Evolutionary conservation across 2,329 filamentous ascomycete genomes (phyloP).

Genomic region (Aspergillus fumigatiaffinis): DNA sequence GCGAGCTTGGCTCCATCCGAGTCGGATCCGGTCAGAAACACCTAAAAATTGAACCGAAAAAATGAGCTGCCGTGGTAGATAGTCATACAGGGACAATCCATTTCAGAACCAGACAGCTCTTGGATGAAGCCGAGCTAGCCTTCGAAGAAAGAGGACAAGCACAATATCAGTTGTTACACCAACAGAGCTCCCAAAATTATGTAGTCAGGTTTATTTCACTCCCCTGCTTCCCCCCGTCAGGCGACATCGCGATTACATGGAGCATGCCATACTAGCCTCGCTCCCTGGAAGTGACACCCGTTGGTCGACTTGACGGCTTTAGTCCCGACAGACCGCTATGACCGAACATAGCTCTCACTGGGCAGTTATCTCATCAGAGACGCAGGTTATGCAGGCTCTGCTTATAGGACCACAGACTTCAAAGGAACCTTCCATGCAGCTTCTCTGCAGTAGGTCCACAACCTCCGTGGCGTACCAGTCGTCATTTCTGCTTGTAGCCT

Average conservation of each 20-base stretch:
- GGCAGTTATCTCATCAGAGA: neutral
- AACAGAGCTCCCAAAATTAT: neutral
- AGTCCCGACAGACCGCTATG: conserved; percentile 14
- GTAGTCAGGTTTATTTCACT: conserved; percentile 3
- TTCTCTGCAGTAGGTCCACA: conserved; percentile 29
- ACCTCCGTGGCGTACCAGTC: conserved; percentile 14
- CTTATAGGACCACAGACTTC: conserved; percentile 2
- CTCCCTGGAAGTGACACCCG: conserved; percentile 14
- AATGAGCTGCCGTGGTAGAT: neutral
- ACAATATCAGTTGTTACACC: neutral
- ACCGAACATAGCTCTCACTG: conserved; percentile 1
- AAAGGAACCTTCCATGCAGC: conserved; percentile 31
- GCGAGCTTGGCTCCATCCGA: conserved; percentile 12
- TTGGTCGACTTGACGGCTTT: conserved; percentile 6
- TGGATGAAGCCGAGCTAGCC: neutral
- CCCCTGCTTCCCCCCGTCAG: conserved; percentile 7
- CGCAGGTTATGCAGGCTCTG: conserved; percentile 6
- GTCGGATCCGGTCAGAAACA: conserved; percentile 1
- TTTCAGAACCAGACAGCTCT: neutral
- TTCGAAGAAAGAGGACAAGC: neutral
- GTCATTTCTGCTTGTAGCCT: conserved; percentile 2
- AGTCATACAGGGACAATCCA: neutral
- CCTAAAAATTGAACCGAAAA: neutral
- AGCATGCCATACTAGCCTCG: conserved; percentile 5
- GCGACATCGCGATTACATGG: conserved; percentile 6